Base-by-base conservation (phyloP, 176 grass and related monocot genomes). In the Triticum urartu region DNA sequence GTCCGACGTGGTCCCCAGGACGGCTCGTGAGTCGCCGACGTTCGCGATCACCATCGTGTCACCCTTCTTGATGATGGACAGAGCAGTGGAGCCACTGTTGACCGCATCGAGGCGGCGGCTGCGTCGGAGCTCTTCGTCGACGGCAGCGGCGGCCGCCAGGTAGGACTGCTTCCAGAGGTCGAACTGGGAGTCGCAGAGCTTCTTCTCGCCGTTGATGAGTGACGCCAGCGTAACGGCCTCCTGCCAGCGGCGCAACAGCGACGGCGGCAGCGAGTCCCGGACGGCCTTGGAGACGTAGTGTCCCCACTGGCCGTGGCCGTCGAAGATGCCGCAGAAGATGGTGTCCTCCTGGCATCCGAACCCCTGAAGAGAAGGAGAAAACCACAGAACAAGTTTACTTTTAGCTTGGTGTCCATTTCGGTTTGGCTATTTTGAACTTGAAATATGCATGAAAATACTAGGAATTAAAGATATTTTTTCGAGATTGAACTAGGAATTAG, bases 241-340 rank as follows among this genome's bases (percentile, higher is more conserved):
- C 72, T 93, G 94, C 90, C 90, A 94, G 66, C 91, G 91, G 83
- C 92, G 79, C 33, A 97, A 86, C 68, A 99, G 89, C 83, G 94
- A 84, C 59, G 89, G 60, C 81, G 97, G 94, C 70, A 99, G 82
- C 43, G 90, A 86, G 47, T 97, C 88, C 52, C 85, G 59, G 38
- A 97, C 94, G 9, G 58, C 79, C 76, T 97, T 99, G n/a, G 97
- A 84, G 0, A 99, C 94, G 85, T 99, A 97, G 78, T 97, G 94
- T 9, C 97, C 97, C 97, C 97, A 99, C 32, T 79, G 89, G 4
- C 97, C 97, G 34, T 99, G 97, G 1, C 97, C 97, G 61, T 99
- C 97, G 56, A 99, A 99, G 43, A 99, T 86, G 63, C 97, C 97
- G 80, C 94, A 99, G 28, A 97, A 84, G 75, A 93, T 71, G 39